Evolutionary conservation across 768 basidiomycete genomes (phyloP).

Genomic region (Lactarius tabidus): DNA sequence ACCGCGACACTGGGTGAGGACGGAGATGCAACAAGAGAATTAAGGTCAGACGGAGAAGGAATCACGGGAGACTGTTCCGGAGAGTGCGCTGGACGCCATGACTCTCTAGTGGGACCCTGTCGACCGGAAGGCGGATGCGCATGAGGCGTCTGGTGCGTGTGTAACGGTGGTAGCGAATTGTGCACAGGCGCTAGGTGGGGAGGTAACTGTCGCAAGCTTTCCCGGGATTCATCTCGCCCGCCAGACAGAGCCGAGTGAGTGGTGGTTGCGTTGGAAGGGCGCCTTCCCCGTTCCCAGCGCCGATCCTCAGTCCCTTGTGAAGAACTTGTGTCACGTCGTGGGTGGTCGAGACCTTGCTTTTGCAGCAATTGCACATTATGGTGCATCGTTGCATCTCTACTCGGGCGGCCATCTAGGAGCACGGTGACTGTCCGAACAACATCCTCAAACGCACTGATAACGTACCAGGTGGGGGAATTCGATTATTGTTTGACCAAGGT

Average conservation of each 20-base stretch:
- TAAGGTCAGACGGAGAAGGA: slow-evolving; percentile 5
- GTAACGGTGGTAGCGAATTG: slow-evolving; percentile 16
- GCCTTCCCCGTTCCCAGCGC: slow-evolving; percentile 23
- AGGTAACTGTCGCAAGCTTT: slow-evolving; percentile 26
- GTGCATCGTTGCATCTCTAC: slow-evolving; percentile 46
- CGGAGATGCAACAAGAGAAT: slow-evolving; percentile 15
- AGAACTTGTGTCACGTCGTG: slow-evolving; percentile 26
- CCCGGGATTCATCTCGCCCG: slow-evolving; percentile 21
- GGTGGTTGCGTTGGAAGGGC: slow-evolving; percentile 20
- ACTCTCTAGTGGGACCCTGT: slow-evolving; percentile 21
- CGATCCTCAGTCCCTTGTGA: slow-evolving; percentile 23
- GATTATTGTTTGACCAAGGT: slow-evolving; percentile 59
- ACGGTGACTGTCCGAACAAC: slow-evolving; percentile 39
- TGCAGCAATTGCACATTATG: slow-evolving; percentile 56
- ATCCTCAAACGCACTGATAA: slow-evolving; percentile 17
- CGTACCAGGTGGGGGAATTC: slow-evolving; percentile 37
- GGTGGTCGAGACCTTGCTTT: slow-evolving; percentile 39
- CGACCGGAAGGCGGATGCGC: slow-evolving; percentile 11
- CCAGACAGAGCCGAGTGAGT: slow-evolving; percentile 18
- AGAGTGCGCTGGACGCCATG: slow-evolving; percentile 22
- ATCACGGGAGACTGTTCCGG: slow-evolving; percentile 19
- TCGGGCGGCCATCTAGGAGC: slow-evolving; percentile 35
- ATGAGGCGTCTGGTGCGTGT: slow-evolving; percentile 16
- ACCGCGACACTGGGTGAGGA: slow-evolving; percentile 24
- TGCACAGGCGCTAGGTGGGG: slow-evolving; percentile 18